Conservation (phyloP, 495 filamentous ascomycete species). For the Hamigera avellanea region DNA sequence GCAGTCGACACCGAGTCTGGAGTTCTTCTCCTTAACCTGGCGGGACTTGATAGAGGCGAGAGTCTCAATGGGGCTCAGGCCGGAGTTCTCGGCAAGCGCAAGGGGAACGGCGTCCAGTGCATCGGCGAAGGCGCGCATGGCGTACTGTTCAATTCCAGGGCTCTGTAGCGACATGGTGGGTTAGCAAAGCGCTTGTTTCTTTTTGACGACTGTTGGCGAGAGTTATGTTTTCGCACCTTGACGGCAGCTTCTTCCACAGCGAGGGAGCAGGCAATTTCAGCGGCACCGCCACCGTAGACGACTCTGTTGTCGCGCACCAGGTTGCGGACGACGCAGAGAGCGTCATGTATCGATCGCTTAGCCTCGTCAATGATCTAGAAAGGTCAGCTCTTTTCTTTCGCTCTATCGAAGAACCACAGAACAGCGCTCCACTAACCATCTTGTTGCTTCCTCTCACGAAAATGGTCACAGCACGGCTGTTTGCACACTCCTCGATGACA, state of each 20-base stretch:
- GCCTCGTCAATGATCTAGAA: constrained; percentile 93
- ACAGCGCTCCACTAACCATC: constrained; percentile 55
- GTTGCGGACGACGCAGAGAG: constrained; percentile 95
- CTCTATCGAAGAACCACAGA: constrained; percentile 1
- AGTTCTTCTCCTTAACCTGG: constrained; percentile 83
- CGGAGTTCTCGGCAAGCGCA: constrained; percentile 95
- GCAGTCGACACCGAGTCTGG: constrained; percentile 88
- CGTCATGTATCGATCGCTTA: constrained; percentile 93
- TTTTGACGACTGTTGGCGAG: constrained; percentile 1
- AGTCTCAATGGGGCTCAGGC: constrained; percentile 88
- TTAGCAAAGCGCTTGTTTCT: too few species aligned
- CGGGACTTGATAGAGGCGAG: constrained; percentile 89
- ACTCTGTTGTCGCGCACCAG: constrained; percentile 92
- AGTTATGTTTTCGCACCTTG: constrained; percentile 40
- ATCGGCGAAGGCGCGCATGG: constrained; percentile 95
- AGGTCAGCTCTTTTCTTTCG: constrained; percentile 10
- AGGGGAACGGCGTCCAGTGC: constrained; percentile 92
- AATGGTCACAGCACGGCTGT: constrained; percentile 89
- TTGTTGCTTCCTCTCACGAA: constrained; percentile 98
- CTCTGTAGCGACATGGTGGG: constrained; percentile 35
- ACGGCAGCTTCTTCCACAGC: constrained; percentile 92
- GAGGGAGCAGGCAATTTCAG: constrained; percentile 94
- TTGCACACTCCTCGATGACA: constrained; percentile 97
- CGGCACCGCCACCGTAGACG: constrained; percentile 96
- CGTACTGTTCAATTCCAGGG: constrained; percentile 92